Evolutionary conservation across 805 yeast genomes (phyloP), one percentile per base, ranked within the genome.

Genomic region (Starmerella floricola): DNA sequence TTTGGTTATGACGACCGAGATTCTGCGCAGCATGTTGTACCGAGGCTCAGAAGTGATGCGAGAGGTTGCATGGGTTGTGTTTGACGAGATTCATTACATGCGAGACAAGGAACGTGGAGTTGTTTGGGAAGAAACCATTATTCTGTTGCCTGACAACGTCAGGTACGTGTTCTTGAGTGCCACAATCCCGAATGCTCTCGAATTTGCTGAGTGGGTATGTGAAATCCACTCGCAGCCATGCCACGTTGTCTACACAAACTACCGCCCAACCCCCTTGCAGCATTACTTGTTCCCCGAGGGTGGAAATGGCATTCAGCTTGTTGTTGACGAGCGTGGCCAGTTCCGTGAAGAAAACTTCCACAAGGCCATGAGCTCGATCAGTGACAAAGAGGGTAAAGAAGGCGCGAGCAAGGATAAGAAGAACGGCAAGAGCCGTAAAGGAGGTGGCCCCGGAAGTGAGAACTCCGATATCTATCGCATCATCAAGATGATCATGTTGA

Each of bases 41-140:
- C 72, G 97, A 61, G 99, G 99, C 49, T 84, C 96, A 12, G 98
- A 91, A 61, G 79, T 93, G 36, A 87, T 91, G 88, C 74, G 99
- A 62, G 99, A 91, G 68, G 97, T 91, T 32, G 95, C 95, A 0
- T 91, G 95, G 95, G 98, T 91, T 38, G 78, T 91, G 31, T 91
- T 91, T 52, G 99, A 91, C 63, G 99, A 91, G 61, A 95, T 91
- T 35, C 99, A 91, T 65, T 91, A 91, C 63, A 91, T 91, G 93
- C 78, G 96, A 65, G 99, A 91, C 61, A 80, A 85, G 54, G 91
- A 86, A 52, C 77, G 99, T 65, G 99, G 99, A 61, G 99, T 91
- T 40, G 98, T 91, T 28, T 91, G 99, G 99, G 99, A 91, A 65
- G 99, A 91, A 63, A 88, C 97, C 13, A 88, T 91, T 51, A 91